Conservation (phyloP, 305 asterid genomes). For the Fraxinus velutina region DNA sequence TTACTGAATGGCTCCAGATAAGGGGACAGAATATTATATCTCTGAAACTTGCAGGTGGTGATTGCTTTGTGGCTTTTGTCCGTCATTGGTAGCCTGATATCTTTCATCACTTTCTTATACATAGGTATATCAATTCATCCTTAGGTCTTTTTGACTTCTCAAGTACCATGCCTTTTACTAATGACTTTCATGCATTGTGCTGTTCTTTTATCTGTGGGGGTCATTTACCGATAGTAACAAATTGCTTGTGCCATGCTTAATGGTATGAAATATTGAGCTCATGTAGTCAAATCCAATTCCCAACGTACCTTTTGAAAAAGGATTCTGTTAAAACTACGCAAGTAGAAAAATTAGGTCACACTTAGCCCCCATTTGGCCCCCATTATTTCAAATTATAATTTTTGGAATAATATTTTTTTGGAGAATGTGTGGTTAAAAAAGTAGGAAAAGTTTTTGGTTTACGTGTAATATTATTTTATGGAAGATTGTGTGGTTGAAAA, state of each 20-base stretch:
- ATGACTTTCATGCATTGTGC: background rate
- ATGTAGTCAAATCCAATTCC: background rate
- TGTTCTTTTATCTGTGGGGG: background rate
- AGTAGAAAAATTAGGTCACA: background rate
- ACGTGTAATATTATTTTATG: too few species aligned
- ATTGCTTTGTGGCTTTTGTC: conserved; percentile 85
- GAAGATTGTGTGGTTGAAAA: too few species aligned
- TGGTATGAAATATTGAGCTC: background rate
- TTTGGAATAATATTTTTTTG: too few species aligned
- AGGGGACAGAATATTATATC: conserved; percentile 17
- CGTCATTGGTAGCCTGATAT: conserved; percentile 74
- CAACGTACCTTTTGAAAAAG: background rate
- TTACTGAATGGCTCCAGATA: conserved; percentile 9
- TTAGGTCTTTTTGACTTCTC: background rate
- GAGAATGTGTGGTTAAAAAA: too few species aligned
- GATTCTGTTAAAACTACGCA: background rate
- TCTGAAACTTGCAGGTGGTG: conserved; percentile 75
- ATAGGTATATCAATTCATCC: conserved; percentile 49
- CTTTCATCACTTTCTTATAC: conserved; percentile 76
- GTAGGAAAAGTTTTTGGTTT: too few species aligned
- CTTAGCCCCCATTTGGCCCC: background rate
- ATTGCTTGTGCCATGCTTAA: background rate
- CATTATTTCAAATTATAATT: too few species aligned
- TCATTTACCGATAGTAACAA: background rate
- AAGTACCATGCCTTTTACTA: background rate